Evolutionary conservation across 1,284 basidiomycete genomes (phyloP), one percentile per base, ranked within the genome.

Genomic region (Leucoagaricus sp.): DNA sequence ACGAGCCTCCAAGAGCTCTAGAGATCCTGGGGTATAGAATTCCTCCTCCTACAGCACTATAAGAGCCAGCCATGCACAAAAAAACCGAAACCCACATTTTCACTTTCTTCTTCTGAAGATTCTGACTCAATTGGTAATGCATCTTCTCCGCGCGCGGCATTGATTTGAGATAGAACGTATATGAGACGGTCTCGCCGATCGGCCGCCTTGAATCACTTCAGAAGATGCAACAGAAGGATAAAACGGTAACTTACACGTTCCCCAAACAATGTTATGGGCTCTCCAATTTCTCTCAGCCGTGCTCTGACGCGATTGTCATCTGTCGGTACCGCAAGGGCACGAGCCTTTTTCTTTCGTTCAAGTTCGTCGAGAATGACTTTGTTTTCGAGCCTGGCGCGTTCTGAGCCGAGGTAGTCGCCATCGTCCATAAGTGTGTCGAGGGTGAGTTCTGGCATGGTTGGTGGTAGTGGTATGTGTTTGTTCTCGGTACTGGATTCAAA

Each of bases 221-320:
- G 64, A 57, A 46, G 61, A 17, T 59, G 44, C 50, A 52, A 34
- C 28, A 28, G 49, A 49, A 21, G 42, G 29, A 47, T 29, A 29
- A 36, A 42, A 25, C 26, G 26, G 12, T 13, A 4, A 84, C 92
- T 70, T 68, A 95, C 93, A 49, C 93, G 87, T 82, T 99, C 97
- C 58, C 95, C 97, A 65, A 99, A 99, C 33, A 98, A 81, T 5
- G 95, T 98, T 62, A 98, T 94, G 31, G 97, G 97, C 71, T 99
- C 93, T 28, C 93, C 94, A 61, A 97, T 89, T 72, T 96, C 93
- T 57, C 97, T 81, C 60, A 99, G 79, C 55, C 93, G 81, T 42
- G 89, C 86, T 67, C 91, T 90, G 63, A 99, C 96, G 61, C 91
- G 89, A 64, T 84, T 87, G 73, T 99, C 97, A 70, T 98, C 96